phyloP scores from a whole-genome alignment of 768 basidiomycete genomes.

The Termitomyces sp. region DNA sequence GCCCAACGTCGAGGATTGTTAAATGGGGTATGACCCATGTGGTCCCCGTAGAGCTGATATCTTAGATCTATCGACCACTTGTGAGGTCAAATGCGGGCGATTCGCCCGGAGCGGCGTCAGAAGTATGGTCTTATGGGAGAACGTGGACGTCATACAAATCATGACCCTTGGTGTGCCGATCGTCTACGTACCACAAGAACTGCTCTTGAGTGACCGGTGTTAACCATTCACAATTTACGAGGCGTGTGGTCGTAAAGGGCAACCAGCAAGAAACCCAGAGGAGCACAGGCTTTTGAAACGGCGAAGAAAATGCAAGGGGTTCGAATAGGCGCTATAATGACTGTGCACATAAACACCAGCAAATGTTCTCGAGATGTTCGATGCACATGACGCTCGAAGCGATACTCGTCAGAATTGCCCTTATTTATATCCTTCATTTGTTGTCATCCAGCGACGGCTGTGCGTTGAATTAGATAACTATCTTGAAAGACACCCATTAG shows the following conservation, averaged over 20 bases:
- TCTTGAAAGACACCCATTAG: neutral
- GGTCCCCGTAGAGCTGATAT: conserved; percentile 24
- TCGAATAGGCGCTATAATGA: conserved; percentile 22
- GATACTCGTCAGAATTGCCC: neutral
- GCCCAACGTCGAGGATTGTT: conserved; percentile 30
- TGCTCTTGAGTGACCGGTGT: conserved; percentile 35
- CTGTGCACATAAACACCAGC: conserved; percentile 25
- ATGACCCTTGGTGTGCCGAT: conserved; percentile 9
- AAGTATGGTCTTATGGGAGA: conserved; percentile 33
- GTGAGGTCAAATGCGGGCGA: conserved; percentile 34
- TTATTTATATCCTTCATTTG: neutral
- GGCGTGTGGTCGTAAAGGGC: conserved; percentile 28
- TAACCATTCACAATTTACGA: conserved; percentile 28
- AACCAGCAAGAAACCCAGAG: conserved; percentile 31
- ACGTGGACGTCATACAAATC: conserved; percentile 30
- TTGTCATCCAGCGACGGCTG: conserved; percentile 1
- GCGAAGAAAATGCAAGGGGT: conserved; percentile 2
- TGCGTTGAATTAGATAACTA: conserved; percentile 10
- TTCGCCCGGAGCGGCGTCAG: conserved; percentile 23
- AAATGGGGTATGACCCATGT: conserved; percentile 25
- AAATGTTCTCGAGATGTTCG: conserved; percentile 24
- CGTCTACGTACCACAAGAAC: conserved; percentile 23
- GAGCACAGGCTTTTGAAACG: conserved; percentile 18
- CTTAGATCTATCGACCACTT: conserved; percentile 36
- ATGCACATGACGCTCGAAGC: conserved; percentile 17